Base-by-base conservation (phyloP, 495 filamentous ascomycete genomes). In the Penicillium paradoxum region DNA sequence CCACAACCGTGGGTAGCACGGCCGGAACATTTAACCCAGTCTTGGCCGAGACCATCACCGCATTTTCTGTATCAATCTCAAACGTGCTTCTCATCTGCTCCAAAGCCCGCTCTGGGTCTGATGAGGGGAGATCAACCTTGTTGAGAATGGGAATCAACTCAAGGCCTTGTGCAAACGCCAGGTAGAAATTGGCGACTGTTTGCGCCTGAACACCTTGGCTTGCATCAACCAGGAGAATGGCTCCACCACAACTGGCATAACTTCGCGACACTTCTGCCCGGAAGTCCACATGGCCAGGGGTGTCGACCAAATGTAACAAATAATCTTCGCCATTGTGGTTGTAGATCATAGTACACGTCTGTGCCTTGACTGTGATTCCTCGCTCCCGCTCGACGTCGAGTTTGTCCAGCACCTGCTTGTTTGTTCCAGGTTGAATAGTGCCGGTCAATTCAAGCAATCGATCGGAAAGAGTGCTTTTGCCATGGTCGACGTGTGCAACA, bases 401-500 rank as follows among this genome's bases (percentile, higher is more conserved):
- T 61, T 96, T 97, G 68, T 98, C 93, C 45, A 98, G 74, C 46
- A 97, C 85, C 77, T 98, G 93, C 73, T 95, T 95, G 71, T 97
- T 96, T 19, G 78, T 84, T 38, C 89, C 90, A 1, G 86, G 80
- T 53, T 88, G 70, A 51, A 98, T 97, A 18, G 93, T 97, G 15
- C 93, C 93, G 8, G 93, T 98, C 57, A 96, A 78, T 76, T 98
- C 95, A 27, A 98, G 81, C 27, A 98, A 74, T 9, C 93, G 86
- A 58, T 98, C 93, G 52, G 82, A 87, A 51, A 98, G 87, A 5
- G 93, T 98, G 55, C 85, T 90, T 68, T 98, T 98, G 65, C 93
- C 93, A 84, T 98, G 93, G 71, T 98, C 93, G 70, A 98, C 95
- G 68, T 98, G 93, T 5, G 93, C 93, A 48, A 98, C 93, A 63